Evolutionary conservation across 2,329 filamentous ascomycete genomes (phyloP).

Genomic region (Ascochyta clinopodiicola): DNA sequence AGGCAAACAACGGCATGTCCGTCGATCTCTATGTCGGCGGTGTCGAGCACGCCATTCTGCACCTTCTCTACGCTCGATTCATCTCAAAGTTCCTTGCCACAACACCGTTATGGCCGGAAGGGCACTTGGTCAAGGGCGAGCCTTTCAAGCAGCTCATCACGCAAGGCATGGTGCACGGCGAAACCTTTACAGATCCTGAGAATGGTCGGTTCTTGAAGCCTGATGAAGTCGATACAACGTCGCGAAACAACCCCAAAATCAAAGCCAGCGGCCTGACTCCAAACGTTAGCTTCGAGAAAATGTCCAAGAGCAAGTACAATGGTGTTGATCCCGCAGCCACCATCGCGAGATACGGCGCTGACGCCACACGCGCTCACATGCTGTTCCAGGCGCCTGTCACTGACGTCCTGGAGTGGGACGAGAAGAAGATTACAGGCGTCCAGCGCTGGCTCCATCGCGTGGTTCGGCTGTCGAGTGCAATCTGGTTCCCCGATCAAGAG

Average conservation of each 20-base stretch:
- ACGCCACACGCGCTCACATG: constrained; percentile 84
- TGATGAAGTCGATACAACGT: constrained; percentile 71
- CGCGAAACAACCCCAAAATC: constrained; percentile 71
- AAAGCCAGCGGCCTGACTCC: constrained; percentile 65
- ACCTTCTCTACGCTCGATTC: constrained; percentile 87
- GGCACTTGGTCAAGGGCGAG: constrained; percentile 60
- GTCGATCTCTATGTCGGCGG: constrained; percentile 91
- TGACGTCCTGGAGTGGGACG: constrained; percentile 88
- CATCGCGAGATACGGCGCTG: constrained; percentile 78
- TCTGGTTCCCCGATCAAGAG: constrained; percentile 32
- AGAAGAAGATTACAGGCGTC: constrained; percentile 79
- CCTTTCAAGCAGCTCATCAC: constrained; percentile 84
- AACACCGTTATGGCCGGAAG: constrained; percentile 54
- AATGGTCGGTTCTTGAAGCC: constrained; percentile 80
- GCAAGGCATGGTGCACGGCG: constrained; percentile 93
- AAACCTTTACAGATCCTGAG: constrained; percentile 76
- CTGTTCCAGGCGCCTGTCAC: constrained; percentile 86
- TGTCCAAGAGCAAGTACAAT: constrained; percentile 95
- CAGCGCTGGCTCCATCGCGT: constrained; percentile 79
- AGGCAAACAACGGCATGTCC: constrained; percentile 66
- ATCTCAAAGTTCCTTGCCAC: constrained; percentile 83
- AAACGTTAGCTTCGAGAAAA: constrained; percentile 79
- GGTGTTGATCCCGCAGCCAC: constrained; percentile 81
- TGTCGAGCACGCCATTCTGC: constrained; percentile 88
- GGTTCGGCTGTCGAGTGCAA: constrained; percentile 58